Evolutionary conservation across 1,284 basidiomycete genomes (phyloP).

Genomic region (Fomitopsis betulina): DNA sequence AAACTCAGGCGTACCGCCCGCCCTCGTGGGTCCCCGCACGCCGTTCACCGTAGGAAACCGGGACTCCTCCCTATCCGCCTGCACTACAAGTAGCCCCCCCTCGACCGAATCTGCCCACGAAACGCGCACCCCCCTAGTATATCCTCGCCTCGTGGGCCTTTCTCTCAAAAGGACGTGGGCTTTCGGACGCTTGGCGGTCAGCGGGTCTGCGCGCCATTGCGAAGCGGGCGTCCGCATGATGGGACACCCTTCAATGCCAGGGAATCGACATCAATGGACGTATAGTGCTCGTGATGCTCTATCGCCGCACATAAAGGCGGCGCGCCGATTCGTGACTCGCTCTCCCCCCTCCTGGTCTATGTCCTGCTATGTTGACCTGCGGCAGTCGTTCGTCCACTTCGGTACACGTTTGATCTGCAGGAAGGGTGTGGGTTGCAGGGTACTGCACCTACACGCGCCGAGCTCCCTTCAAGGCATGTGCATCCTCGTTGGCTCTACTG

Average conservation of each 20-base stretch:
- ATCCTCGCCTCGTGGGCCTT: not conserved
- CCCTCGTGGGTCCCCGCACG: not conserved
- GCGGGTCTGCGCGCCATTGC: not conserved
- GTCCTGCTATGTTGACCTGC: not conserved
- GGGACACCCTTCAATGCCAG: not conserved
- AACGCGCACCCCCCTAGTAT: not conserved
- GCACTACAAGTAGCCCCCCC: not conserved
- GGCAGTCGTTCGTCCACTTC: not conserved
- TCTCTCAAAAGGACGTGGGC: not conserved
- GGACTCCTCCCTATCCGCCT: not conserved
- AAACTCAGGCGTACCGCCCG: not conserved
- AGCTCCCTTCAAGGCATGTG: not conserved
- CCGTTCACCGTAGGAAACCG: not conserved
- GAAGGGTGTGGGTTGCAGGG: not conserved
- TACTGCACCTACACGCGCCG: not conserved
- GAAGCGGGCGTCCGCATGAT: not conserved
- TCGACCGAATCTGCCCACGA: not conserved
- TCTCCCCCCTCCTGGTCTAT: not conserved
- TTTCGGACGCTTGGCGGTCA: not conserved
- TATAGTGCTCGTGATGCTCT: not conserved
- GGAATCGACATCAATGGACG: not conserved
- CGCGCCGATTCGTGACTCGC: not conserved
- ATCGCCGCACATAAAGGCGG: not conserved
- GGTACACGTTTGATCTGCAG: not conserved
- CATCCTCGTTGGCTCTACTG: not conserved